Conservation (phyloP, 164 flowering plant species). For the Magnolia kwangsiensis region DNA sequence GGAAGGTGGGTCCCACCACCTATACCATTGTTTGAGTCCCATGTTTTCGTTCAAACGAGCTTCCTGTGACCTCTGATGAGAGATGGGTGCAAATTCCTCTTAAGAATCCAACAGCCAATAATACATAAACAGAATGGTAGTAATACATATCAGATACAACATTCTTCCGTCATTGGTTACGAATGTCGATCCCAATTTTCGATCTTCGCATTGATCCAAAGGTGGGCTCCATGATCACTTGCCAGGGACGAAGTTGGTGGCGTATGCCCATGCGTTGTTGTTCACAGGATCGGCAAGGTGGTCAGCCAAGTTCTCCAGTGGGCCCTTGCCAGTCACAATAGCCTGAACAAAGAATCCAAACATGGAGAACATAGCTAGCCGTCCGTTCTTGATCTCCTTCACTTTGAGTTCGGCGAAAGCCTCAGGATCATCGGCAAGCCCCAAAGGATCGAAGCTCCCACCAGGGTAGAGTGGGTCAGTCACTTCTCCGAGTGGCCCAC, state of each 20-base stretch:
- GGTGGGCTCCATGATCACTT: background rate
- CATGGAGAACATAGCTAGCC: slow-evolving; percentile 42
- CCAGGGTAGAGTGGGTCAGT: slow-evolving; percentile 22
- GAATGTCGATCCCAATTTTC: too few relatives aligned
- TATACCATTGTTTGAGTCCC: too few relatives aligned
- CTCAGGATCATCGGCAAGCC: slow-evolving; percentile 36
- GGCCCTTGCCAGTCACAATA: slow-evolving; percentile 12
- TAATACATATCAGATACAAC: too few relatives aligned
- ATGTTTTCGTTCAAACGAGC: too few relatives aligned
- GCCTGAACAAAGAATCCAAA: slow-evolving; percentile 27
- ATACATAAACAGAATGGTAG: too few relatives aligned
- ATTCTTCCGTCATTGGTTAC: too few relatives aligned
- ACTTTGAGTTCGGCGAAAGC: slow-evolving; percentile 33
- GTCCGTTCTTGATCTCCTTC: slow-evolving; percentile 37
- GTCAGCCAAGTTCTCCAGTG: slow-evolving; percentile 9
- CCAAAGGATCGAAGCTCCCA: slow-evolving; percentile 17
- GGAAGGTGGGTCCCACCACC: too few relatives aligned
- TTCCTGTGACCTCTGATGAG: too few relatives aligned
- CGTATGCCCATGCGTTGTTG: slow-evolving; percentile 14
- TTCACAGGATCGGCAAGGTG: slow-evolving; percentile 10
- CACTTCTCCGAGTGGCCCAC: slow-evolving; percentile 43
- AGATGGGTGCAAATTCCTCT: too few relatives aligned
- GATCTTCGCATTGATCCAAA: too few relatives aligned
- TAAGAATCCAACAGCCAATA: too few relatives aligned
- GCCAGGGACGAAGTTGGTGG: slow-evolving; percentile 11